phyloP scores from a whole-genome alignment of 352 stramenopile genomes.

The Globisporangium sylvaticum region DNA sequence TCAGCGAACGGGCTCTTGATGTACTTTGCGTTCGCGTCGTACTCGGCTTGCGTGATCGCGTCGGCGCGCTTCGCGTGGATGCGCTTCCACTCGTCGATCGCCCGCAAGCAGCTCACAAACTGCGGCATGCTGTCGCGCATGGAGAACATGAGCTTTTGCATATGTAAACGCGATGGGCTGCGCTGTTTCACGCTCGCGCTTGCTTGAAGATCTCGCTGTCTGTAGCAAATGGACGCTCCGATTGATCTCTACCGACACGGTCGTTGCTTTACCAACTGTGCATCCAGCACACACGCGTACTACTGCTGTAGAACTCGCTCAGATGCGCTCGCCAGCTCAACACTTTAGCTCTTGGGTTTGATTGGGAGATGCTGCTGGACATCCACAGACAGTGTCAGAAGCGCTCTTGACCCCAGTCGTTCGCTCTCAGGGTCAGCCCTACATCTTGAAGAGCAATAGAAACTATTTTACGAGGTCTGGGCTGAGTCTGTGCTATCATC shows the following conservation, averaged over 20 bases:
- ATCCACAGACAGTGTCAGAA: not conserved
- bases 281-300: no score
- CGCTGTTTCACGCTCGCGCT: no score
- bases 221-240: not conserved
- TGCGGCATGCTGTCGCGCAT: conserved; percentile 80
- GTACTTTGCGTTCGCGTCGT: conserved; percentile 68
- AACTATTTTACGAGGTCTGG: not conserved
- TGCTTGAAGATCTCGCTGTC: not conserved
- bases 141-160: conserved; percentile 54
- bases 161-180: not conserved
- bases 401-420: not conserved
- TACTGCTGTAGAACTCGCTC: no score
- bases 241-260: no score
- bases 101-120: conserved; percentile 66
- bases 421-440: no score
- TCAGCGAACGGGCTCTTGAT: conserved; percentile 67
- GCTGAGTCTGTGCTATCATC: not conserved
- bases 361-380: no score
- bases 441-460: not conserved
- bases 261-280: no score
- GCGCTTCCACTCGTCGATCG: conserved; percentile 71
- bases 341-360: no score
- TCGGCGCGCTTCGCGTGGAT: conserved; percentile 52
- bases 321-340: no score
- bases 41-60: conserved; percentile 49